Evolutionary conservation across 768 basidiomycete species (phyloP).

Genomic region (Aureoboletus auriporus): DNA sequence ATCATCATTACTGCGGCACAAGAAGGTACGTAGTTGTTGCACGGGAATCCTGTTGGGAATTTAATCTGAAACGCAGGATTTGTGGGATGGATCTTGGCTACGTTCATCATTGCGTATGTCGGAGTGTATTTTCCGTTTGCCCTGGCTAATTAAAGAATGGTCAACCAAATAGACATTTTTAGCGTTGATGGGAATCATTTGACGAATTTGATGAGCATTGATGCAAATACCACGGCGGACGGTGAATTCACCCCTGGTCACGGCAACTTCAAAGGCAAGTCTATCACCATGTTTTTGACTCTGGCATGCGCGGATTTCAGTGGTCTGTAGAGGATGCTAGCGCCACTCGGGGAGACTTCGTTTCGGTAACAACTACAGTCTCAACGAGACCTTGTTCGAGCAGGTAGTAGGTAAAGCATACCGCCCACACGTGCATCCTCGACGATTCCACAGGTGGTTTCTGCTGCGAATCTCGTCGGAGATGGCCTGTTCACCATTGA

Average conservation of each 20-base stretch:
- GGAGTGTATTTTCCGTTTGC: not conserved
- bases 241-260: slow-evolving; percentile 16
- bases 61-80: slow-evolving; percentile 9
- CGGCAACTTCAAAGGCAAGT: slow-evolving; percentile 21
- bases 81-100: slow-evolving; percentile 20
- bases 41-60: not conserved
- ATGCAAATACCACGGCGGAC: slow-evolving; percentile 16
- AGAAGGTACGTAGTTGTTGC: slow-evolving; percentile 8
- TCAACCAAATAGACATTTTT: slow-evolving; percentile 15
- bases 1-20: slow-evolving; percentile 23
- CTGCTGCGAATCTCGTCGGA: slow-evolving; percentile 18
- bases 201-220: slow-evolving; percentile 26
- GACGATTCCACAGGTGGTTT: slow-evolving; percentile 8
- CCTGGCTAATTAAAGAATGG: not conserved
- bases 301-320: not conserved
- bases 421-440: not conserved
- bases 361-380: slow-evolving; percentile 22
- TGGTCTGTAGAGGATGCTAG: slow-evolving; percentile 18
- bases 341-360: slow-evolving; percentile 24
- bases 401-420: slow-evolving; percentile 3
- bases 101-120: slow-evolving; percentile 17
- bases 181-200: slow-evolving; percentile 26
- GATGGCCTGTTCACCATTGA: slow-evolving; percentile 18
- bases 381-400: slow-evolving; percentile 25
- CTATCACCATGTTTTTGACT: not conserved